phyloP scores from a whole-genome alignment of 495 filamentous ascomycete species.

The Penicillium roqueforti region DNA sequence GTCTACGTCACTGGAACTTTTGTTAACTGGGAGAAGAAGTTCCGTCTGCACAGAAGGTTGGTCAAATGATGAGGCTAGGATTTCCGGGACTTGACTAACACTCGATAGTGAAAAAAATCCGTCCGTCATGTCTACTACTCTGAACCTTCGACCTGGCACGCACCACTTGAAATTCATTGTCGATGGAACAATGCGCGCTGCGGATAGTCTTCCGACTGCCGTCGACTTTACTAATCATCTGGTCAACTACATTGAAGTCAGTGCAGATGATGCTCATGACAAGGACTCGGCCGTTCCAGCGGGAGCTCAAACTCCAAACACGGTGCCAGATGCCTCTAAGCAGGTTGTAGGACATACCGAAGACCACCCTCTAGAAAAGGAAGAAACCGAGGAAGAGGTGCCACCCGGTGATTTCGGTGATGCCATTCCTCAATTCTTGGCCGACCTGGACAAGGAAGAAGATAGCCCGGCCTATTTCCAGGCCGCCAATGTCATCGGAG shows the following conservation, averaged over 20 bases:
- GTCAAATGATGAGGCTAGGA: background rate
- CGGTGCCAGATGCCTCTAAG: slow-evolving; percentile 36
- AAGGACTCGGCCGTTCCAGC: slow-evolving; percentile 28
- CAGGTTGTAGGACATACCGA: slow-evolving; percentile 36
- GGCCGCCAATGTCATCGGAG: slow-evolving; percentile 64
- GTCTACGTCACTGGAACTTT: slow-evolving; percentile 97
- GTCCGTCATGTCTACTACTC: slow-evolving; percentile 63
- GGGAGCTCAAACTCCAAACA: slow-evolving; percentile 44
- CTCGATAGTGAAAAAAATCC: slow-evolving; percentile 33
- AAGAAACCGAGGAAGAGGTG: slow-evolving; percentile 48
- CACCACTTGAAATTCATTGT: slow-evolving; percentile 97
- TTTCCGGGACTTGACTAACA: slow-evolving; percentile 8
- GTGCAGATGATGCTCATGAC: slow-evolving; percentile 59
- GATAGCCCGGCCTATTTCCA: slow-evolving; percentile 65
- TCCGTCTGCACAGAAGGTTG: slow-evolving; percentile 76
- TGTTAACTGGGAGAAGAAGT: slow-evolving; percentile 92
- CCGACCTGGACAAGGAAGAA: slow-evolving; percentile 80
- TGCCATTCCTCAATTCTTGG: slow-evolving; percentile 76
- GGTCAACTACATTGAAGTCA: slow-evolving; percentile 96
- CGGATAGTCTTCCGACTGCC: slow-evolving; percentile 81
- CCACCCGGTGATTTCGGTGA: slow-evolving; percentile 45
- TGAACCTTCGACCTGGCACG: slow-evolving; percentile 84
- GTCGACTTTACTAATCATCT: slow-evolving; percentile 96
- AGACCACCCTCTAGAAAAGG: slow-evolving; percentile 39
- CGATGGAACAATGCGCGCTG: slow-evolving; percentile 85